A percentile compares a stretch with the other conserved stretches of the same genome.
These are phyloP conservation scores for Penicillium sp. DNA, from an alignment of 2,329 filamentous ascomycete genomes.

Conservation along the genomic window DNA sequence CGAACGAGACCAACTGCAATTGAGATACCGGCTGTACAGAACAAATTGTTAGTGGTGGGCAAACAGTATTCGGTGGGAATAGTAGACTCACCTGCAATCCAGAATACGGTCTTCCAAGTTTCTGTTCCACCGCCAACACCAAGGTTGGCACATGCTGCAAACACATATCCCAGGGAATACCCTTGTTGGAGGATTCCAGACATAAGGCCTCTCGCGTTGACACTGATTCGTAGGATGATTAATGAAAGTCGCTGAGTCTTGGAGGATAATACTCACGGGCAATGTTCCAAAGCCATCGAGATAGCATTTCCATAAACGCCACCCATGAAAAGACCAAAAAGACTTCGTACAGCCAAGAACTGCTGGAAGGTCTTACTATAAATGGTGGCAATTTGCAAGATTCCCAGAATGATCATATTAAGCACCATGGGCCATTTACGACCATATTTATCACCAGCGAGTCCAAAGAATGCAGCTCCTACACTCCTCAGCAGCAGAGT, in stretches of 20 bases:
- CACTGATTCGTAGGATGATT: constrained; percentile 15
- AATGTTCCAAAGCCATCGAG: constrained; percentile 74
- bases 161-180: constrained; percentile 76
- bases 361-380: constrained; percentile 70
- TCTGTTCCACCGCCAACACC: constrained; percentile 60
- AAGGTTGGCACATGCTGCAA: constrained; percentile 70
- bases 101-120: constrained; percentile 74
- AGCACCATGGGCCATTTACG: constrained; percentile 77
- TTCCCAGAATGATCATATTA: constrained; percentile 72
- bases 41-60: constrained; percentile 1
- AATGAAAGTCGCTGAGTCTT: not conserved
- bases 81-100: constrained; percentile 55
- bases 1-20: constrained; percentile 64
- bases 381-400: constrained; percentile 75
- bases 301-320: constrained; percentile 78
- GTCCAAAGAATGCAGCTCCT: constrained; percentile 72
- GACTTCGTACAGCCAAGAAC: constrained; percentile 70
- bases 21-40: constrained; percentile 30
- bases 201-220: constrained; percentile 73
- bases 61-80: not conserved
- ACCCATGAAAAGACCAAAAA: constrained; percentile 79
- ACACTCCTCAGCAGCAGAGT: constrained; percentile 73
- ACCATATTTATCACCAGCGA: constrained; percentile 75
- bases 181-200: constrained; percentile 81
- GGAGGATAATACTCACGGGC: constrained; percentile 47